Evolutionary conservation across 2,329 filamentous ascomycete species (phyloP), one percentile per base, ranked within the genome.

Genomic region (Pseudocercospora ulei): DNA sequence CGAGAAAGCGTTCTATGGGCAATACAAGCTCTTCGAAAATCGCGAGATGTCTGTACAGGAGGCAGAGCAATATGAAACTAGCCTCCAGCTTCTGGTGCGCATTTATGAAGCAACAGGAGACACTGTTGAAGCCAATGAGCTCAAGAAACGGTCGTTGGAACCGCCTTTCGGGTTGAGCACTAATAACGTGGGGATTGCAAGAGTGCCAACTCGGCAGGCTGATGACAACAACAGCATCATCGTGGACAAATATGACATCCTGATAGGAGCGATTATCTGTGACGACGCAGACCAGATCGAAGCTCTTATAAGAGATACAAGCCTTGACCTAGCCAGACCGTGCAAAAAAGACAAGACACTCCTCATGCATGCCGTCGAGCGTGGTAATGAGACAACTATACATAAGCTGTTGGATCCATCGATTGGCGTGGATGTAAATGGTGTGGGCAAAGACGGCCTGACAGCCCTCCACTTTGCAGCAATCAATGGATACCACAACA

Each of bases 381-480:
- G 33, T 9, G 20, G 27, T 8, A 45, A 53, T 28, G 38, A 47
- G 14, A 39, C 12, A 8, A 48, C 41, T 2, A 39, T 53, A 4
- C 39, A 47, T 19, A 42, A 38, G 34, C 34, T 50, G 12, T 38
- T 51, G 6, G 50, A 46, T 26, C 41, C 50, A 11, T 31, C 35
- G 11, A 23, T 47, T 26, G 47, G 49, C 8, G 50, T 41, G 3
- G 42, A 47, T 23, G 39, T 50, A 7, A 39, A 51, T 18, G 35
- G 36, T 7, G 33, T 30, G 7, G 43, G 47, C 12, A 46, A 27
- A 4, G 33, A 25, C 9, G 43, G 45, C 3, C 16, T 35, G 11
- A 51, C 47, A 3, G 50, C 50, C 3, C 29, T 53, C 13, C 49
- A 51, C 19, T 19, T 46, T 6, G 50, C 50, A n/a, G 45, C 45